Evolutionary conservation across 192 early-diverging fungal genomes (phyloP), one percentile per base, ranked within the genome.

Genomic region (Backusella westeae): DNA sequence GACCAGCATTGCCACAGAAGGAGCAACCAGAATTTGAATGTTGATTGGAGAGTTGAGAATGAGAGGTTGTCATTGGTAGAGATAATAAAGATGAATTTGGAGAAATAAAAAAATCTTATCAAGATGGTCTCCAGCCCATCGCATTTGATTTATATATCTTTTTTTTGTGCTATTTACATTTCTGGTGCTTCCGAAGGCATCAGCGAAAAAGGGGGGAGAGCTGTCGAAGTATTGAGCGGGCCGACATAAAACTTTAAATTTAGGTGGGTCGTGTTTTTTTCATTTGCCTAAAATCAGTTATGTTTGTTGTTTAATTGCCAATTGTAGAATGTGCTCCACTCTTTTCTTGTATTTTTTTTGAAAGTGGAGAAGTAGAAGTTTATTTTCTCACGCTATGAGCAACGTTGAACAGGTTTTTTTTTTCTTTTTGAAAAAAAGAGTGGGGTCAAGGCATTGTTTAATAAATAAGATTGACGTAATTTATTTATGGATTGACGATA

Each of bases 1-100:
- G 78, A 29, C 56, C 74, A n/a, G 52, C 44, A 23, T 49, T 65
- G 39, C 69, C 69, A 36, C 78, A 79, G 49, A 71, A 79, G 21
- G 78, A 79, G 42, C 78, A 79, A n/a, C 66, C 35, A 29, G 21
- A 53, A 49, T 49, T 49, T 49, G 19, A 17, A n/a, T 49, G 46
- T 21, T 49, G 46, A 49, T 49, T 49, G 5, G 46, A 19, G 19
- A n/a, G 15, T 21, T 49, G 46, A 2, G 19, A 49, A 49, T 49
- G 15, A 6, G 17, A 49, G 19, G 17, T n/a, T n/a, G 46, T 49
- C 46, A 49, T 49, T 49, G 46, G 46, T 49, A 49, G 46, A 49
- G 46, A 49, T 49, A 49, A 49, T 49, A 49, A 49, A 49, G 46
- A 49, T 19, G 42, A 44, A 44, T 44, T 4, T 44, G 42, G 15